Percentiles rank a stretch among this genome's conserved stretches.
Evolutionary conservation across 768 basidiomycete genomes (phyloP).

Genomic region (Lyophyllum shimeji): DNA sequence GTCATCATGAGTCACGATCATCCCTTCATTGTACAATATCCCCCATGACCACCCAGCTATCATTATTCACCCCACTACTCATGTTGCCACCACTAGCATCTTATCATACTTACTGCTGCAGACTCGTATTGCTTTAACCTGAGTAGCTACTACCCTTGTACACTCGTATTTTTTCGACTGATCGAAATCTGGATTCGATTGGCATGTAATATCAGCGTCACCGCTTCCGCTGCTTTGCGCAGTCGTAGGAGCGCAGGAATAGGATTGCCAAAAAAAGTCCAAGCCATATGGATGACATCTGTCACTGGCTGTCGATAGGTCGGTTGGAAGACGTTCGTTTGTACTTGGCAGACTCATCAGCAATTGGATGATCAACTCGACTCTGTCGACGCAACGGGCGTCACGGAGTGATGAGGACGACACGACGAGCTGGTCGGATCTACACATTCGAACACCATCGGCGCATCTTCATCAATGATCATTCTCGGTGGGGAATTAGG

Average conservation of each 20-base stretch:
- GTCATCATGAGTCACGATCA: not conserved
- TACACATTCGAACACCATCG: too few relatives aligned
- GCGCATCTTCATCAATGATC: too few relatives aligned
- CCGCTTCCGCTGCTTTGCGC: not conserved
- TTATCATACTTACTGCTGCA: not conserved
- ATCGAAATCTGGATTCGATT: not conserved
- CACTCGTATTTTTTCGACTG: not conserved
- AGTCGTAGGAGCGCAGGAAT: not conserved
- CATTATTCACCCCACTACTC: not conserved
- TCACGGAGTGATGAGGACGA: too few relatives aligned
- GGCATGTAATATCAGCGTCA: not conserved
- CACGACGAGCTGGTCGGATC: too few relatives aligned
- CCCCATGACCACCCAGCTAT: not conserved
- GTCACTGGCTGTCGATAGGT: not conserved
- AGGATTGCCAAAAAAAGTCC: not conserved
- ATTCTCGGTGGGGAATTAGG: too few relatives aligned
- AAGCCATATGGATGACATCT: not conserved
- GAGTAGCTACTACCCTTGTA: not conserved
- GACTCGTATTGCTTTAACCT: not conserved
- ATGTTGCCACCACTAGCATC: not conserved
- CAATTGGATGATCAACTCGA: too few relatives aligned
- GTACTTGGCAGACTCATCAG: too few relatives aligned
- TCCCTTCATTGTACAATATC: not conserved
- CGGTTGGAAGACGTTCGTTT: too few relatives aligned
- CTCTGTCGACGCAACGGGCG: too few relatives aligned